Evolutionary conservation across 192 early-diverging fungal genomes (phyloP).

Genomic region (Dispira simplex): DNA sequence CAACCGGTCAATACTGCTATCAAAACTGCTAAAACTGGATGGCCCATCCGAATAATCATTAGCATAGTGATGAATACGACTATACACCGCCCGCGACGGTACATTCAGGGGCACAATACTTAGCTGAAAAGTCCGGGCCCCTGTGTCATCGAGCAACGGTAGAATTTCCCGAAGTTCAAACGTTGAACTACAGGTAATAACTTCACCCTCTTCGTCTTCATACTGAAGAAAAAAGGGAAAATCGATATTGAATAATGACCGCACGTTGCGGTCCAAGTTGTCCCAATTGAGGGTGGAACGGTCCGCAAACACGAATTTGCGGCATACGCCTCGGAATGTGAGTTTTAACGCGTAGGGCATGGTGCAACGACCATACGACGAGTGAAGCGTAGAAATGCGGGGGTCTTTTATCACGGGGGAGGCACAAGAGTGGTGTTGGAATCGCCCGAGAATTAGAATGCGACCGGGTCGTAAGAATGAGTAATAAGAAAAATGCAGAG

Average conservation of each 20-base stretch:
- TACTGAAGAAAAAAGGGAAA: conserved; percentile 1
- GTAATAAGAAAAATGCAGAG: too few species aligned
- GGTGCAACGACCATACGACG: not conserved
- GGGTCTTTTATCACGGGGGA: too few species aligned
- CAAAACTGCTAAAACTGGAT: not conserved
- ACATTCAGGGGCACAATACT: conserved; percentile 4
- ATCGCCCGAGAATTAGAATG: too few species aligned
- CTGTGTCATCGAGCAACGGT: not conserved
- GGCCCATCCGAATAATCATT: conserved; percentile 6
- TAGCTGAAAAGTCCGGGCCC: not conserved
- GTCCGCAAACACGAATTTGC: conserved; percentile 9
- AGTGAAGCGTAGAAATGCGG: too few species aligned
- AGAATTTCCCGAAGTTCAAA: conserved; percentile 10
- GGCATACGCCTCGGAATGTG: conserved; percentile 5
- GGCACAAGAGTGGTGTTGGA: too few species aligned
- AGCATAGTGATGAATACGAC: conserved; percentile 2
- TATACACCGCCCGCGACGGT: not conserved
- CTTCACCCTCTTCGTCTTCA: conserved; percentile 8
- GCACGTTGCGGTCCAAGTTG: conserved; percentile 8
- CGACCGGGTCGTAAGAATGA: too few species aligned
- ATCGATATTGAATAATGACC: not conserved
- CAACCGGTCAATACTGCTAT: conserved; percentile 2
- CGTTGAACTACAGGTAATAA: conserved; percentile 7
- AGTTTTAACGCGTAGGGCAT: conserved; percentile 7
- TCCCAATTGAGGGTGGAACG: not conserved